Percentiles rank a stretch among this genome's conserved stretches.
Evolutionary conservation across 1,284 basidiomycete genomes (phyloP).

Genomic region (Sporisorium graminicola): DNA sequence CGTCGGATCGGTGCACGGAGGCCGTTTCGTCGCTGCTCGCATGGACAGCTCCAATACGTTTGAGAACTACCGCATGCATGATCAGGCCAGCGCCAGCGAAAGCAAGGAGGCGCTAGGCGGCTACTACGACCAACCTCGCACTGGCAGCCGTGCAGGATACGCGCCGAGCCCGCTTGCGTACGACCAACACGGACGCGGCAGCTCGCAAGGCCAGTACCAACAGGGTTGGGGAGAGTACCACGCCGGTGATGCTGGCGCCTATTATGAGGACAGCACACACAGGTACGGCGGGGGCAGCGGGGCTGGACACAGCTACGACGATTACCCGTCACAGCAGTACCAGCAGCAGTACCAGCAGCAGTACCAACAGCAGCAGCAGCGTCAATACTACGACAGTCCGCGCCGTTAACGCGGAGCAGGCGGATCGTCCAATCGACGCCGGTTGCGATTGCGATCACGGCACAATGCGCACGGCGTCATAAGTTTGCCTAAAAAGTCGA

Average conservation of each 20-base stretch:
- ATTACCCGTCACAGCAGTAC: conserved; percentile 29
- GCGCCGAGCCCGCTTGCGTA: conserved; percentile 46
- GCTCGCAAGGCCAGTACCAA: conserved; percentile 32
- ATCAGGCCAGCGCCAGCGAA: conserved; percentile 43
- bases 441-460: background rate
- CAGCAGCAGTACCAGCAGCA: conserved; percentile 27
- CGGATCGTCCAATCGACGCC: conserved; percentile 28
- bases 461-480: background rate
- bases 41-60: conserved; percentile 54
- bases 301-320: conserved; percentile 32
- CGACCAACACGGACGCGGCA: conserved; percentile 24
- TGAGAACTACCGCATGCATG: conserved; percentile 63
- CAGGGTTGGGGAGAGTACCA: conserved; percentile 65
- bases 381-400: conserved; percentile 40
- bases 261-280: conserved; percentile 57
- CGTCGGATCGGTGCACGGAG: conserved; percentile 41
- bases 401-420: conserved; percentile 16
- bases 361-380: conserved; percentile 23
- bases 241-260: conserved; percentile 60
- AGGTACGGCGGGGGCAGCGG: conserved; percentile 36
- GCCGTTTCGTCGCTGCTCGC: conserved; percentile 36
- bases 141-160: conserved; percentile 40
- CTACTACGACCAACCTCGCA: conserved; percentile 58
- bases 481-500: conserved; percentile 4
- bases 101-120: conserved; percentile 53